Percentiles rank a stretch among this genome's conserved stretches.
Evolutionary conservation across 108 stramenopile species (phyloP).

Genomic region (Cyclotella cryptica): DNA sequence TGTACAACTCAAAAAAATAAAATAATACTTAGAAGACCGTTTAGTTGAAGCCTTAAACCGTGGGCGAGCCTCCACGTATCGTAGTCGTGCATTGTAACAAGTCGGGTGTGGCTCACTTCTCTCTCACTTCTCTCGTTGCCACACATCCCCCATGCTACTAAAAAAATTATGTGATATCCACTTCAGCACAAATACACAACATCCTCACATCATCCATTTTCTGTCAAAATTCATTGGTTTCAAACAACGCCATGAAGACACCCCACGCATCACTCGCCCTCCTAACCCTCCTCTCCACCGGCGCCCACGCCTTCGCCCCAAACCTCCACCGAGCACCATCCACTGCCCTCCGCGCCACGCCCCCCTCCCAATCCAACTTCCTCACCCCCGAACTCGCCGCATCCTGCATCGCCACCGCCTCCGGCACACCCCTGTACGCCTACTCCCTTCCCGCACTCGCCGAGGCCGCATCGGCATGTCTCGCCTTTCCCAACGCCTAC

Average conservation of each 20-base stretch:
- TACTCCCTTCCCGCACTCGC: conserved; percentile 90
- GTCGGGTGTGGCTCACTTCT: too few relatives aligned
- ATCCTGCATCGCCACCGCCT: conserved; percentile 74
- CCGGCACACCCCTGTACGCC: conserved; percentile 94
- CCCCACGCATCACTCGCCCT: neutral
- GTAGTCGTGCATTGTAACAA: too few relatives aligned
- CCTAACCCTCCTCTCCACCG: neutral
- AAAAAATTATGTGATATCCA: too few relatives aligned
- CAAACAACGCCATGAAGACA: neutral
- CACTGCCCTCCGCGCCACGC: conserved; percentile 33
- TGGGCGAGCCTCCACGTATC: too few relatives aligned
- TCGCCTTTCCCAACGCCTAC: conserved; percentile 96
- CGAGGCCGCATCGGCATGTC: conserved; percentile 83
- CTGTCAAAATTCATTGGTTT: neutral
- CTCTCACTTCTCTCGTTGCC: too few relatives aligned
- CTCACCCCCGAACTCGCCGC: conserved; percentile 85
- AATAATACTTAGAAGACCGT: too few relatives aligned
- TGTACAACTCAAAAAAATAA: too few relatives aligned
- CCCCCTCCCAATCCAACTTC: conserved; percentile 64
- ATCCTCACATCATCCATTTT: too few relatives aligned
- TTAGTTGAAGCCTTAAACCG: too few relatives aligned
- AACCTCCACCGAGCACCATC: neutral
- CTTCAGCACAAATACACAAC: too few relatives aligned
- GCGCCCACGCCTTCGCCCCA: conserved; percentile 6
- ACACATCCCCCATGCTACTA: too few relatives aligned